Base-by-base conservation (phyloP, 1,284 basidiomycete genomes). In the Leucoagaricus sp. region DNA sequence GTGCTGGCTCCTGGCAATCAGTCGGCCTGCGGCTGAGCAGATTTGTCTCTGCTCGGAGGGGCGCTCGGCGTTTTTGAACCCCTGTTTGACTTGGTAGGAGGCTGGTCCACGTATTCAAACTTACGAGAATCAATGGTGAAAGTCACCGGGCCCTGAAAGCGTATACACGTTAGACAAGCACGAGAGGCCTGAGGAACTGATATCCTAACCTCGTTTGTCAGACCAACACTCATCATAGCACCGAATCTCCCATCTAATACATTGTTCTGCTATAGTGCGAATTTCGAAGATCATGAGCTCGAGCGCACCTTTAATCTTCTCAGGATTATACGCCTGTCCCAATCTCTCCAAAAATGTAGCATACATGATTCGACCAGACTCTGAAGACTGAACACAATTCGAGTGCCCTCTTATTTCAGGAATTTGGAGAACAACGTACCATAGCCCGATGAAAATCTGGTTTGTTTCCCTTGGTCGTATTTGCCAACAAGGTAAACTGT, bases 401-500 rank as follows among this genome's bases (percentile, higher is more conserved):
- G 42, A 23, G 10, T 19, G 48, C 12, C 34, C n/a, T 29, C 53
- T 54, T 25, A 50, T 36, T 23, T 46, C 48, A 47, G 34, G 44
- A 31, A 34, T 21, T 40, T 23, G 49, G 46, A 40, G 45, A 36
- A 34, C 25, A 58, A 82, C 87, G 46, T 60, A 91, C 93, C 93
- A 96, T 95, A 3, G 93, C 92, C 51, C 81, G 82, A 72, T 96
- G 94, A 69, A 96, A 96, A 70, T 96, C 94, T 36, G 89, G 94
- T 66, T 94, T 94, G 64, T 81, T 87, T 19, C 93, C 93, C 71
- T 94, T 95, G 58, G 80, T 77, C 7, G 93, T 94, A 62, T 88
- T 88, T n/a, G 93, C 94, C 65, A 94, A 75, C 15, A 96, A 79
- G 0, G 94, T 96, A 70, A 96, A 96, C 64, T 96, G 94, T 1